Conservation (phyloP, 768 basidiomycete species). For the Amanita inopinata region DNA sequence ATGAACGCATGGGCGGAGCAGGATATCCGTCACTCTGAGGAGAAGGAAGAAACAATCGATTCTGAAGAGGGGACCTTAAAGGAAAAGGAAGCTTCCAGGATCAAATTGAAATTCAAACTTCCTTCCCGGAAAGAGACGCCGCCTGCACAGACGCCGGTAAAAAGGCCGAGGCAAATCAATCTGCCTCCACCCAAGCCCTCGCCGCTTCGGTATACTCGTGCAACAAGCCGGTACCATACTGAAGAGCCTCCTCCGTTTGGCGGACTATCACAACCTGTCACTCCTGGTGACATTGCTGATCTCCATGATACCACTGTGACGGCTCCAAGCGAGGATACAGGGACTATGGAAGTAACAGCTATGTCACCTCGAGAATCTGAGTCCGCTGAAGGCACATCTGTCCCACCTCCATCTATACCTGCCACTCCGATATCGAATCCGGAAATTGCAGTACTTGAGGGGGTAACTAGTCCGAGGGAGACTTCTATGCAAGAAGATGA, state of each 20-base stretch:
- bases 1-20: conserved; percentile 1
- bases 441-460: conserved; percentile 17
- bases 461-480: conserved; percentile 9
- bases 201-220: conserved; percentile 1
- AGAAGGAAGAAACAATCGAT: conserved; percentile 3
- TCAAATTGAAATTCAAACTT: conserved; percentile 7
- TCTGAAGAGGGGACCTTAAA: not conserved
- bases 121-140: not conserved
- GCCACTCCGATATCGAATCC: conserved; percentile 21
- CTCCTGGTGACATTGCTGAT: not conserved
- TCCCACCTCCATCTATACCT: conserved; percentile 1
- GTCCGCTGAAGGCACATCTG: conserved; percentile 1
- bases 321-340: not conserved
- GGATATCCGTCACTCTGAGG: conserved; percentile 4
- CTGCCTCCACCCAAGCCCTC: conserved; percentile 14
- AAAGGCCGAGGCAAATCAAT: conserved; percentile 16
- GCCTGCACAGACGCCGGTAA: conserved; percentile 14
- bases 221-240: conserved; percentile 4
- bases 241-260: not conserved
- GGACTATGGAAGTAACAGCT: not conserved
- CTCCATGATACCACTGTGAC: not conserved
- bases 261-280: not conserved
- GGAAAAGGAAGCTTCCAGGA: not conserved
- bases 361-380: conserved; percentile 1
- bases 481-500: conserved; percentile 1